Evolutionary conservation across 768 basidiomycete species (phyloP), one percentile per base, ranked within the genome.

Genomic region (Naganishia friedmannii): DNA sequence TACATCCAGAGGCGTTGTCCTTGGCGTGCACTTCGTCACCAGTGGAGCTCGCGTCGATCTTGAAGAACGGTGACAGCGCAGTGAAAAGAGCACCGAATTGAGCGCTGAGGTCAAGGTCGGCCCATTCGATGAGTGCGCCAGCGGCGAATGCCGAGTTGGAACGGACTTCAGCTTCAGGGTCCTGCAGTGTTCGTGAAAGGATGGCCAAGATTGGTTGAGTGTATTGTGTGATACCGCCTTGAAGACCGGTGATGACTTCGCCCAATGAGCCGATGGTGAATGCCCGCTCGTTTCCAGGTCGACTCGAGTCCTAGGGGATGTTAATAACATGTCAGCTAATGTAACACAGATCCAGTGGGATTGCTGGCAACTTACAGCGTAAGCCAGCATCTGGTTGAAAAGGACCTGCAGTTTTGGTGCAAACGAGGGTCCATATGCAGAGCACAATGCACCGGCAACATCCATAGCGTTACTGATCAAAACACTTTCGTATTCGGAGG

Each of bases 1-100:
- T 90, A 29, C 93, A 91, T 53, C 96, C 96, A 9, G 89, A 87
- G n/a, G 96, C 96, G 80, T 99, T 99, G 82, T 99, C 96, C 72
- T 89, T 89, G 23, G 93, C 93, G 78, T 93, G 94, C 72, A 92
- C 82, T 53, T 84, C 84, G 8, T 90, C 82, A 7, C 86, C 77
- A n/a, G 88, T 83, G 7, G 90, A 84, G 69, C 88, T 86, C 0
- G 87, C 82, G 9, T 86, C 75, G 42, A 90, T 84, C 53, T 84
- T 80, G 81, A 99, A 98, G 67, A 95, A 84, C 17, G 91, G 90
- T 31, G 87, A 90, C 55, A 98, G 87, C 0, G 88, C 88, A 42
- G 83, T 83, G 58, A 98, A 90, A 53, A 98, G 84, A 70, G 85
- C 85, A 48, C 88, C 82, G 83, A 90, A 95, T 77, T 96, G 93